Evolutionary conservation across 148 eudicot genomes (phyloP), one percentile per base, ranked within the genome.

Genomic region (Dianthus caryophyllus): DNA sequence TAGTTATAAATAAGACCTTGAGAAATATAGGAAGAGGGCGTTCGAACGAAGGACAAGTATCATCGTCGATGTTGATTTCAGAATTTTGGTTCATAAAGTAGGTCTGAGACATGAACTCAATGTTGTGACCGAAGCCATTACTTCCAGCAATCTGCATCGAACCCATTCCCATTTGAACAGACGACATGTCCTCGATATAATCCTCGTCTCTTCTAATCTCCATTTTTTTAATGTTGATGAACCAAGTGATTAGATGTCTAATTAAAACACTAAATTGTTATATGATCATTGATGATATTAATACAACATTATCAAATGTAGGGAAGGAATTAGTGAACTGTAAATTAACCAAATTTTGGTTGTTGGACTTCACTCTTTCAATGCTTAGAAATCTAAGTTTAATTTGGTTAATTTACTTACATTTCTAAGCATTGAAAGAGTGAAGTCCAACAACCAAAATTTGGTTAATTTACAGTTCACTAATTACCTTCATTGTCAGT

Each of bases 61-160:
- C 88, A 26, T 68, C 86, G 26, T 79, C 85, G 6, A 90, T 79
- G 53, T 81, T 83, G 44, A 83, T 85, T 76, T 84, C 88, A 15
- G 84, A 83, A 78, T 82, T 85, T 66, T 81, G 74, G 43, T 84
- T 87, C 63, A 83, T 81, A 13, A 78, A 65, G 68, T 84, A 89
- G 39, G 87, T 77, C 71, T 86, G 90, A 21, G 97, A 79, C 84
- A 88, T 80, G 78, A 90, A 82, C 59, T 90, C 97, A 16, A 88
- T 68, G 73, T 74, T 85, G 67, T 84, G 96, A 53, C 90, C 89
- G 81, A 90, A 90, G n/a, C 96, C 87, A 71, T 78, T 87, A 65
- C 84, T 82, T 15, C 84, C 84, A 66, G 87, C 75, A 65, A 82
- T 80, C 30, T 89, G 89, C 85, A 89, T 78, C 5, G 90, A 78